Base-by-base conservation (phyloP, 2,329 filamentous ascomycete species). In the Cladosporium sp. region DNA sequence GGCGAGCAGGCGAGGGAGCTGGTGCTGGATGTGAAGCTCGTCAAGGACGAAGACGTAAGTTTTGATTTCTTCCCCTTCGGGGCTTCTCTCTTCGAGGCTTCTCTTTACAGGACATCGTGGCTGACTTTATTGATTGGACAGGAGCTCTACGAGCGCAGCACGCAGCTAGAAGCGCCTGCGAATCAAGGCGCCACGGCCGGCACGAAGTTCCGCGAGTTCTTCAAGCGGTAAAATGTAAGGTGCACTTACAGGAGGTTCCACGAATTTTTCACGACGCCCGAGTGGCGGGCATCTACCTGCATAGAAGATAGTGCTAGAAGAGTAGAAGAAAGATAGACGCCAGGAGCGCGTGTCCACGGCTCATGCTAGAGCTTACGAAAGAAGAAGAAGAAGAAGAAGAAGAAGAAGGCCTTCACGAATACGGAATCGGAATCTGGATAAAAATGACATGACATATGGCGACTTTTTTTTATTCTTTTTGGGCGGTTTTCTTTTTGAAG, bases 41-140 rank as follows among this genome's bases (percentile, higher is more conserved):
- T 83, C 42, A 86, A 84, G 52, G 90, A 95, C 71, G 89, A 95
- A 62, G 92, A 96, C 75, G 91, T 95, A 72, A 73, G 85, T 73
- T 46, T 38, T 18, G 4, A n/a, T 38, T n/a, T 38, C 16, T 4
- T 18, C 9, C 34, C 34, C 6, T 19, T 35, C n/a, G 9, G 14
- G 16, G 52, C 22, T 50, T 31, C 14, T 16, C 14, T 16, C 14
- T 16, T 16, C 14, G 14, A 16, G 14, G 14, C 14, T 16, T 16
- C 14, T 16, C 14, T 16, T 16, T 16, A 16, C 14, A 16, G 10
- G 1, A 1, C 34, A 35, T 16, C 11, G 13, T 13, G 53, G 46
- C 59, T 65, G 41, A 65, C 55, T 3, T 53, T 8, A n/a, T 3
- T 16, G 18, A 10, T 13, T 10, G 32, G 9, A 3, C 56, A 83